Evolutionary conservation across 371 early-diverging fungal genomes (phyloP).

Genomic region (Furculomyces boomerangus): DNA sequence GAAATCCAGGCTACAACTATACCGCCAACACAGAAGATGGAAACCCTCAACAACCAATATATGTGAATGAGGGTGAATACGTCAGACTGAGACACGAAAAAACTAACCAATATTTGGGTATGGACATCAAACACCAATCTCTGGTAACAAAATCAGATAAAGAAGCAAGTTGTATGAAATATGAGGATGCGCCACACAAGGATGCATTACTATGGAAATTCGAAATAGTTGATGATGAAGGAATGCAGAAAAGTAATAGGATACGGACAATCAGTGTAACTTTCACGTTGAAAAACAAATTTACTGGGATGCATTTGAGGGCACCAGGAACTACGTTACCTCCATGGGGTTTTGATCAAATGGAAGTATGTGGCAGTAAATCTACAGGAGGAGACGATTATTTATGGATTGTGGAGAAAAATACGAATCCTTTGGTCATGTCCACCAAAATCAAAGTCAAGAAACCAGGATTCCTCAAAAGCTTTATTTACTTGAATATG

Average conservation of each 20-base stretch:
- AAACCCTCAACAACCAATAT: too few relatives aligned
- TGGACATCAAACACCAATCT: neutral
- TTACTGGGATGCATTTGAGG: conserved; percentile 63
- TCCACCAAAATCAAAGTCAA: neutral
- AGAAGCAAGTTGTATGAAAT: neutral
- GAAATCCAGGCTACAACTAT: too few relatives aligned
- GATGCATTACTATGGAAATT: neutral
- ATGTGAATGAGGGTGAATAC: neutral
- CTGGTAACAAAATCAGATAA: neutral
- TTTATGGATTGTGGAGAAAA: neutral
- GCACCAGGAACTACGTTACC: conserved; percentile 67
- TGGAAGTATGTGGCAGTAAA: conserved; percentile 43
- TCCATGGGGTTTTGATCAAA: conserved; percentile 97
- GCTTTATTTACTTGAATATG: neutral
- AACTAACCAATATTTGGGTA: neutral
- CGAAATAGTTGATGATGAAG: conserved; percentile 20
- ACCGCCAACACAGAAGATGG: too few relatives aligned
- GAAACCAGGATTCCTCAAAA: neutral
- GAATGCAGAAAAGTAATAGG: conserved; percentile 25
- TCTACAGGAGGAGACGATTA: neutral
- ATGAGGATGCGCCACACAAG: too few relatives aligned
- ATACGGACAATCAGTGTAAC: conserved; percentile 69
- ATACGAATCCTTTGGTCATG: too few relatives aligned
- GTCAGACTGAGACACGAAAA: neutral
- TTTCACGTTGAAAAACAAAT: conserved; percentile 73